phyloP scores from a whole-genome alignment of 2,329 filamentous ascomycete species.

The Aspergillus sp. region DNA sequence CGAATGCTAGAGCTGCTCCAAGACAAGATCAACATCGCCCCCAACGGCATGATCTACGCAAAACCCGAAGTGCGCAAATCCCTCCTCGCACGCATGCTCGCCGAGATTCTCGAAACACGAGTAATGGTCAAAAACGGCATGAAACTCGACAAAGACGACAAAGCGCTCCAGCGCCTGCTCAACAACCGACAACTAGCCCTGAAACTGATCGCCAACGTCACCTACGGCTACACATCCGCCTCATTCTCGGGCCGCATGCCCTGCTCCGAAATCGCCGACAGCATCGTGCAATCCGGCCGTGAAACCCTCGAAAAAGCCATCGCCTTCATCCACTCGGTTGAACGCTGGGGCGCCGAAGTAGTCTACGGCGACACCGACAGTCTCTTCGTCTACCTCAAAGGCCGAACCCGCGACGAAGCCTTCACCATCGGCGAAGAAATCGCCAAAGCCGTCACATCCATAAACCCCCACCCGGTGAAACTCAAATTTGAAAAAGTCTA shows the following conservation, averaged over 20 bases:
- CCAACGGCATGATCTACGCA: constrained; percentile 95
- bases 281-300: constrained; percentile 92
- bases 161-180: constrained; percentile 76
- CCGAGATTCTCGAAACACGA: constrained; percentile 90
- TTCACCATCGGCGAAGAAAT: constrained; percentile 94
- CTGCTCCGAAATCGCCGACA: constrained; percentile 95
- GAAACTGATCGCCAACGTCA: constrained; percentile 97
- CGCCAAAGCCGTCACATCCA: constrained; percentile 78
- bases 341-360: constrained; percentile 89
- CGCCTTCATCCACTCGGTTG: constrained; percentile 83
- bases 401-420: constrained; percentile 81
- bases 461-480: constrained; percentile 89
- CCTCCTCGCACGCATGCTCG: constrained; percentile 91
- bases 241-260: constrained; percentile 98
- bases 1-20: constrained; percentile 75
- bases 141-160: constrained; percentile 90
- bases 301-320: constrained; percentile 95
- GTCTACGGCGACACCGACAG: constrained; percentile 98
- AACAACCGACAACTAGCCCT: constrained; percentile 93
- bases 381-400: constrained; percentile 85
- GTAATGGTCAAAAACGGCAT: constrained; percentile 98
- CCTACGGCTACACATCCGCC: constrained; percentile 95
- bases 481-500: constrained; percentile 99
- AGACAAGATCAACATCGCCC: constrained; percentile 86
- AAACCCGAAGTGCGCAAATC: constrained; percentile 85